phyloP scores from a whole-genome alignment of 2,329 filamentous ascomycete genomes.

The Rugonectria rugulosa region DNA sequence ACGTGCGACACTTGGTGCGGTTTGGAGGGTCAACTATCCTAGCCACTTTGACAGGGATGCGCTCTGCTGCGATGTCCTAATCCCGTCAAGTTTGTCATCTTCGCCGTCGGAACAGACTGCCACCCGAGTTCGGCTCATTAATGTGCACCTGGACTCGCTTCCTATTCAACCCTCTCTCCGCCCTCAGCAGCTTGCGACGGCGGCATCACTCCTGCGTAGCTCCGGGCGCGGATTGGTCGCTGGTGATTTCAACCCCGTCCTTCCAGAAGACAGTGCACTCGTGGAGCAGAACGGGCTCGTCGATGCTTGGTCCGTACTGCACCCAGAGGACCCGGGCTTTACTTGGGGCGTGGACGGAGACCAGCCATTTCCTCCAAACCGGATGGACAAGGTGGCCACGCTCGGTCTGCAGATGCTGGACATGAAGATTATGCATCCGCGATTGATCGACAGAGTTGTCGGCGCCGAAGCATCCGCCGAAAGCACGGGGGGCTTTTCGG shows the following conservation, averaged over 20 bases:
- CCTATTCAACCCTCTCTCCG: constrained; percentile 38
- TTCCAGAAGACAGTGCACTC: constrained; percentile 43
- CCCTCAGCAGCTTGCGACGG: constrained; percentile 40
- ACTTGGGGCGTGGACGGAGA: constrained; percentile 49
- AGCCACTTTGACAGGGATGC: constrained; percentile 44
- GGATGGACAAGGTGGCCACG: constrained; percentile 48
- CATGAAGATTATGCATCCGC: constrained; percentile 29
- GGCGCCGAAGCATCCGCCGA: not conserved
- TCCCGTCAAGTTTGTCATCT: too few species aligned
- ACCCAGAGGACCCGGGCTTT: constrained; percentile 40
- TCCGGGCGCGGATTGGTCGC: constrained; percentile 44
- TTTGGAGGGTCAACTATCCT: constrained; percentile 43
- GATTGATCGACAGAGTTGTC: not conserved
- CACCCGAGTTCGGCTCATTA: constrained; percentile 42
- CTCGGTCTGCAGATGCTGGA: constrained; percentile 34
- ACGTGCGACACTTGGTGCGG: constrained; percentile 33
- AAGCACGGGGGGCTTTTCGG: not conserved
- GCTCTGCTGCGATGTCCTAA: constrained; percentile 45
- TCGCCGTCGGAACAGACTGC: not conserved
- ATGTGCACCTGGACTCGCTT: constrained; percentile 50
- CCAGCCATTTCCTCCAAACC: constrained; percentile 40
- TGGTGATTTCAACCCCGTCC: constrained; percentile 50
- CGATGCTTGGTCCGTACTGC: constrained; percentile 45
- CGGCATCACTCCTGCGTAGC: constrained; percentile 35
- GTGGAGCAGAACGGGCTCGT: constrained; percentile 42